Evolutionary conservation across 495 filamentous ascomycete species (phyloP).

Genomic region (Xylaria cubensis): DNA sequence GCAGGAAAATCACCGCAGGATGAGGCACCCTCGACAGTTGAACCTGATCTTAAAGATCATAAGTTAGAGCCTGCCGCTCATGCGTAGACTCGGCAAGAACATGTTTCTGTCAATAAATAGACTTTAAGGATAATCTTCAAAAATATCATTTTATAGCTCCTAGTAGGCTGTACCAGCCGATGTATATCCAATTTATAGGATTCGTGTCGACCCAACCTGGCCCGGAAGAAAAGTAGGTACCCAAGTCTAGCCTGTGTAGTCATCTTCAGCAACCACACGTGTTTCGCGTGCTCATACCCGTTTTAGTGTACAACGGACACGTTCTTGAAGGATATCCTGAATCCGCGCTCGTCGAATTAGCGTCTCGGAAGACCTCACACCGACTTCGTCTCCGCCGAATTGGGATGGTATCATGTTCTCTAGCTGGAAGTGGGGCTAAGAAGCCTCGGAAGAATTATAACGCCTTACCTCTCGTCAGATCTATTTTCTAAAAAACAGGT

Average conservation of each 20-base stretch:
- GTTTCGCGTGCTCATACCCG: neutral
- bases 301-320: neutral
- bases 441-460: neutral
- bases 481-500: neutral
- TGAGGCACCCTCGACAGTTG: neutral
- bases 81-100: neutral
- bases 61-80: neutral
- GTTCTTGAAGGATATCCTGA: conserved; percentile 8
- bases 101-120: neutral
- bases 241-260: neutral
- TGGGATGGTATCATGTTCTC: conserved; percentile 10
- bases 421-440: neutral
- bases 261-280: neutral
- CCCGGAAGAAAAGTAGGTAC: neutral
- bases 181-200: neutral
- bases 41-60: neutral
- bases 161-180: neutral
- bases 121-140: neutral
- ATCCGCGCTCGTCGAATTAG: conserved; percentile 11
- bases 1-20: neutral
- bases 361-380: conserved; percentile 35
- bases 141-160: neutral
- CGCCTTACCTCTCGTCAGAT: neutral
- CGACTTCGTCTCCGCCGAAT: conserved; percentile 34
- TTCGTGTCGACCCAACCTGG: neutral